phyloP scores from a whole-genome alignment of 1,284 basidiomycete species.

The Boletus semigastroideus region DNA sequence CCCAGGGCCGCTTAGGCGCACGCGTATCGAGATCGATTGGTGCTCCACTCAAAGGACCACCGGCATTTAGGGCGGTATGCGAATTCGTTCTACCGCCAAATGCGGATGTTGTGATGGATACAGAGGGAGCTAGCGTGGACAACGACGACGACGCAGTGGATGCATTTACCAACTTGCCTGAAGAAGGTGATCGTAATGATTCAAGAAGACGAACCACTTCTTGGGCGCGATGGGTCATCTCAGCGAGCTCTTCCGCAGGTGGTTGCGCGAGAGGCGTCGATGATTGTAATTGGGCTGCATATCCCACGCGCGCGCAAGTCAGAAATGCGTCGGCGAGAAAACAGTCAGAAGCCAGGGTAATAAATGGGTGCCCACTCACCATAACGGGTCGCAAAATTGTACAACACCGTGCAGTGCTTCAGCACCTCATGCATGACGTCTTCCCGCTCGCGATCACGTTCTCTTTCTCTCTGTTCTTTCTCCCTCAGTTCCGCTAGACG shows the following conservation, averaged over 20 bases:
- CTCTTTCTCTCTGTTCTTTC: constrained; percentile 23
- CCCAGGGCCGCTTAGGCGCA: constrained; percentile 75
- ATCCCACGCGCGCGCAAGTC: not conserved
- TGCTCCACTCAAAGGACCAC: constrained; percentile 20
- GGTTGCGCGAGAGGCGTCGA: constrained; percentile 51
- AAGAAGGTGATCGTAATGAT: constrained; percentile 46
- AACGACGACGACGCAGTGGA: constrained; percentile 9
- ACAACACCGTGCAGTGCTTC: constrained; percentile 57
- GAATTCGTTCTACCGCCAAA: constrained; percentile 24
- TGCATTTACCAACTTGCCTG: constrained; percentile 15
- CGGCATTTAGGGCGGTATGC: constrained; percentile 16
- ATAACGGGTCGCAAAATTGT: constrained; percentile 63
- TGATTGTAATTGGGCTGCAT: constrained; percentile 46
- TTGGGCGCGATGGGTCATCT: constrained; percentile 64
- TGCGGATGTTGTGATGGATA: constrained; percentile 18
- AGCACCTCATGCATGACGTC: constrained; percentile 47
- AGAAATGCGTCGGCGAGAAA: not conserved
- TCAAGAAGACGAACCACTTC: constrained; percentile 66
- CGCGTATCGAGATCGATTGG: constrained; percentile 37
- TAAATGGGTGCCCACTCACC: constrained; percentile 39
- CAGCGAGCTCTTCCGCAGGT: constrained; percentile 51
- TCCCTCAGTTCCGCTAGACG: constrained; percentile 23
- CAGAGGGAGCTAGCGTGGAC: constrained; percentile 12
- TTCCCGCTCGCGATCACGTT: constrained; percentile 30
- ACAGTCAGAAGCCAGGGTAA: not conserved